Conservation (phyloP, 177 flowering plant species). For the Vitis hybrid region DNA sequence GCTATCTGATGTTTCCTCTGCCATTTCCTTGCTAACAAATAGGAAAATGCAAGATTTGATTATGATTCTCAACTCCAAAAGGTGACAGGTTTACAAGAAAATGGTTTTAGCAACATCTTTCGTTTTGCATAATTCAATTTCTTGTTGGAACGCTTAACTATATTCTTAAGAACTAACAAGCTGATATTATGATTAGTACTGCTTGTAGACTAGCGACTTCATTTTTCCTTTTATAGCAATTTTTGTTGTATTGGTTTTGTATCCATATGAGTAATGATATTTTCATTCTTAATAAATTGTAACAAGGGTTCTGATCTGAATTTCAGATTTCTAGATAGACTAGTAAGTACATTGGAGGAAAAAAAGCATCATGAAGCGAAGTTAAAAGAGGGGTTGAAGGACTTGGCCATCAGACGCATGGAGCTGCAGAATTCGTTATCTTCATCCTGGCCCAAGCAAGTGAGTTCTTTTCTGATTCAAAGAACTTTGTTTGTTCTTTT, state of each 20-base stretch:
- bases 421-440: conserved; percentile 87
- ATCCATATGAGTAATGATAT: neutral
- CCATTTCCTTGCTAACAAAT: conserved; percentile 72
- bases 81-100: conserved; percentile 35
- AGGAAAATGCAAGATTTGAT: conserved; percentile 80
- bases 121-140: neutral
- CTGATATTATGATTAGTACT: too few relatives aligned
- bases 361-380: conserved; percentile 86
- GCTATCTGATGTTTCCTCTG: conserved; percentile 62
- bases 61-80: conserved; percentile 94
- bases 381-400: conserved; percentile 86
- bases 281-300: neutral
- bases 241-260: neutral
- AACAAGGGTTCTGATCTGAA: conserved; percentile 9
- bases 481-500: too few relatives aligned
- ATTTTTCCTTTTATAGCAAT: neutral
- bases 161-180: too few relatives aligned
- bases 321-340: conserved; percentile 82
- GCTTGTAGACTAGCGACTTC: neutral
- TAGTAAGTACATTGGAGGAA: conserved; percentile 78
- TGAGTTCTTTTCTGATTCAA: conserved; percentile 27
- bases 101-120: neutral
- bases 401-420: conserved; percentile 72
- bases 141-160: too few relatives aligned
- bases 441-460: conserved; percentile 96